These are phyloP conservation scores for Davidsoniella australis DNA, from an alignment of 2,329 filamentous ascomycete genomes.

Conservation along the genomic window DNA sequence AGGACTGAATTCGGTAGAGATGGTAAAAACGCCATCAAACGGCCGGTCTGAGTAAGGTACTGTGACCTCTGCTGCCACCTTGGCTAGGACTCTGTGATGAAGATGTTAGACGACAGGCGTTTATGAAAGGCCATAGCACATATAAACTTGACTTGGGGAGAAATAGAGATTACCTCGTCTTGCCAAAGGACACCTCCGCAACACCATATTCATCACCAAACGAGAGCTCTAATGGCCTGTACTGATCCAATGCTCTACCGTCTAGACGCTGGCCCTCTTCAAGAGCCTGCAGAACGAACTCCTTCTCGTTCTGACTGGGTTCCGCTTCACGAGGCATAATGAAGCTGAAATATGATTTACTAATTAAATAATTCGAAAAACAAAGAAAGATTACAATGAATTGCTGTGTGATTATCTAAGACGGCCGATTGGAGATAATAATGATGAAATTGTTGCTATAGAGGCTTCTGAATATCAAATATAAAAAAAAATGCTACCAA, in stretches of 20 bases:
- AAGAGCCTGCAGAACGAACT: constrained; percentile 71
- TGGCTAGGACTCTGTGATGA: constrained; percentile 56
- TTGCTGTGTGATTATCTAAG: no score
- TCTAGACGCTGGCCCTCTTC: constrained; percentile 69
- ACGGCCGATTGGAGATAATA: not conserved
- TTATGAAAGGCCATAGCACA: not conserved
- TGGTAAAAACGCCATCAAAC: constrained; percentile 90
- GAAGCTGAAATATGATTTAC: constrained; percentile 10
- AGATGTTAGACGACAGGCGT: not conserved
- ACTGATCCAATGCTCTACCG: constrained; percentile 64
- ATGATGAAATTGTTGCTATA: not conserved
- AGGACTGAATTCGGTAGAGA: constrained; percentile 75
- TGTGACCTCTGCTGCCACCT: constrained; percentile 75
- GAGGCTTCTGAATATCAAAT: not conserved
- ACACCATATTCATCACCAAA: constrained; percentile 89
- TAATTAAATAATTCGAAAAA: not conserved
- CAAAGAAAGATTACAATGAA: not conserved
- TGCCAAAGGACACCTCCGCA: constrained; percentile 72
- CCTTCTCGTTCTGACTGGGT: constrained; percentile 74
- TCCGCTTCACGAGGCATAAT: constrained; percentile 85
- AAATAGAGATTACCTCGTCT: constrained; percentile 51
- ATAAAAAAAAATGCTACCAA: not conserved
- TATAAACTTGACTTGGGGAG: not conserved
- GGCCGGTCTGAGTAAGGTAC: constrained; percentile 75
- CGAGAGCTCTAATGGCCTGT: constrained; percentile 55